phyloP scores from a whole-genome alignment of 768 basidiomycete genomes.

The Phanerodontia chrysosporium region DNA sequence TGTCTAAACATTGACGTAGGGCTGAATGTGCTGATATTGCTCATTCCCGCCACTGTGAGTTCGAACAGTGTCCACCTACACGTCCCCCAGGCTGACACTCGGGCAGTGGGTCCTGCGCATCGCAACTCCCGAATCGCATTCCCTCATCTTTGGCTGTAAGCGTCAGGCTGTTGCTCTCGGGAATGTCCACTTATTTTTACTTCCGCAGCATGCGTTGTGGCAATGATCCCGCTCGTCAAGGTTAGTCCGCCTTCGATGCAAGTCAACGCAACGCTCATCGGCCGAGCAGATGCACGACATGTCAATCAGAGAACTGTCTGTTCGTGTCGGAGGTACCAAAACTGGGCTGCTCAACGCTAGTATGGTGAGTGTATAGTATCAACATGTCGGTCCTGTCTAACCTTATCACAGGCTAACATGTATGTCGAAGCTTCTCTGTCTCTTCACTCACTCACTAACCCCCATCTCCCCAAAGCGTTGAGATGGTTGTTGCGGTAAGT shows the following conservation, averaged over 20 bases:
- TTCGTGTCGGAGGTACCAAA: slow-evolving; percentile 71
- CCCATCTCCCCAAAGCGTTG: slow-evolving; percentile 32
- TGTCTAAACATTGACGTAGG: no score
- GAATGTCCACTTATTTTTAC: not conserved
- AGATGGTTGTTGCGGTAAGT: slow-evolving; percentile 70
- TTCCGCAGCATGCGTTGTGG: slow-evolving; percentile 53
- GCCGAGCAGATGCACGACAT: slow-evolving; percentile 67
- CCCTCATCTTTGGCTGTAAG: slow-evolving; percentile 61
- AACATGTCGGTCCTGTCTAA: not conserved
- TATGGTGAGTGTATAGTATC: slow-evolving; percentile 43
- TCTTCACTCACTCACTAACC: not conserved
- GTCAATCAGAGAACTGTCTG: slow-evolving; percentile 65
- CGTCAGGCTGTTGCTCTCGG: not conserved
- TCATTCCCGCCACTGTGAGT: slow-evolving; percentile 67
- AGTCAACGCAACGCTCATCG: not conserved
- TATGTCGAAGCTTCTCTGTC: slow-evolving; percentile 23
- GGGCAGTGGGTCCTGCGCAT: slow-evolving; percentile 54
- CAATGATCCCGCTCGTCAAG: slow-evolving; percentile 77
- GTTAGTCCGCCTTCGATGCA: slow-evolving; percentile 28
- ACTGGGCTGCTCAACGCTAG: slow-evolving; percentile 80
- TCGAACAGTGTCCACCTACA: not conserved
- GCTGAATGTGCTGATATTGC: slow-evolving; percentile 63
- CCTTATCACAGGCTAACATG: slow-evolving; percentile 54
- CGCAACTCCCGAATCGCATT: slow-evolving; percentile 43
- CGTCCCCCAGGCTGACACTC: not conserved